These are phyloP conservation scores for Coemansia reversa DNA, from an alignment of 192 early-diverging fungal species.

Conservation along the genomic window DNA sequence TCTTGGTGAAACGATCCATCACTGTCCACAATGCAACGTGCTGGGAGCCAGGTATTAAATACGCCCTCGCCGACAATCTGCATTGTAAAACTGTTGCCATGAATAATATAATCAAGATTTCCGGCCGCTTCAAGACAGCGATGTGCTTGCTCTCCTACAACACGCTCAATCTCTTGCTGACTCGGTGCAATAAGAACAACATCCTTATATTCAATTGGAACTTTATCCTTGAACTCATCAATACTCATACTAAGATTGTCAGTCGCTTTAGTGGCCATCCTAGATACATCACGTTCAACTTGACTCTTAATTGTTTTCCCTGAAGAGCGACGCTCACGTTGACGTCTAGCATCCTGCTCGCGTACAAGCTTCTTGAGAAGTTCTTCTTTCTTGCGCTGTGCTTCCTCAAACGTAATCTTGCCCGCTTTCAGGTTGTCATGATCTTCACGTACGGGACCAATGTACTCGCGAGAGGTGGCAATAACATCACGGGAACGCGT, in stretches of 20 bases:
- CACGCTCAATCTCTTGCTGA: no score
- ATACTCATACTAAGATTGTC: neutral
- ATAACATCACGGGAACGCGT: slow-evolving; percentile 3
- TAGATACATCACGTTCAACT: slow-evolving; percentile 1
- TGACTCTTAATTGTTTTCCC: slow-evolving; percentile 1
- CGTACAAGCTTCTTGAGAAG: neutral
- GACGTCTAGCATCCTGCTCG: slow-evolving; percentile 1
- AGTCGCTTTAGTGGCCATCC: neutral
- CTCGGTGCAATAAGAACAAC: neutral
- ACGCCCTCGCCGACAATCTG: slow-evolving; percentile 2
- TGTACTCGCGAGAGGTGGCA: neutral
- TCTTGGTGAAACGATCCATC: neutral
- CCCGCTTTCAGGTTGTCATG: neutral
- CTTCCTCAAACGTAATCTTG: neutral
- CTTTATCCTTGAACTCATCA: slow-evolving; percentile 1
- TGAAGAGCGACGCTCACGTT: slow-evolving; percentile 2
- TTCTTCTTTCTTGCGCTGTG: slow-evolving; percentile 1
- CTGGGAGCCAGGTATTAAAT: neutral
- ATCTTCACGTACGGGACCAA: slow-evolving; percentile 1
- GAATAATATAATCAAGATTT: neutral
- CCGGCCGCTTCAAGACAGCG: no score
- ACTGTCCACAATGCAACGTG: neutral
- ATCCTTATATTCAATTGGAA: neutral
- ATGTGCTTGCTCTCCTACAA: no score
- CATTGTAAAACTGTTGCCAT: slow-evolving; percentile 6